Conservation (phyloP, 306 rosid genomes). For the Lotus japonicus region DNA sequence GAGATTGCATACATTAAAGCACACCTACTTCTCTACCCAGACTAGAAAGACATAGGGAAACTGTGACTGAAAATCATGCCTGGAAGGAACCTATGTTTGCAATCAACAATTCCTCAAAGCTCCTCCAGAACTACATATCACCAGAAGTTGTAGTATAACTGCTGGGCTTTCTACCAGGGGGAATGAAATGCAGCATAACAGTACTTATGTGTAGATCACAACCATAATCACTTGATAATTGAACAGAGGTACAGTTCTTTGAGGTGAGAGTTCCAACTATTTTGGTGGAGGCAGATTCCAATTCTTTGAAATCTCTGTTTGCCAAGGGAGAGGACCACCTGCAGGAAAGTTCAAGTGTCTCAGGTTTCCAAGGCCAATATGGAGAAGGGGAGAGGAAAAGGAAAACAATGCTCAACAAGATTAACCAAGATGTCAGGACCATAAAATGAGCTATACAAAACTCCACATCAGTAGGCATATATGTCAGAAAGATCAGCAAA, state of each 20-base stretch:
- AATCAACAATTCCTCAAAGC: background rate
- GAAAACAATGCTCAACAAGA: background rate
- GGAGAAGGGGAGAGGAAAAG: background rate
- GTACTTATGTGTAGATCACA: slow-evolving; percentile 6
- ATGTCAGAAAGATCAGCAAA: background rate
- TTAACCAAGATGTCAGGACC: slow-evolving; percentile 7
- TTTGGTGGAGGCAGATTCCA: slow-evolving; percentile 41
- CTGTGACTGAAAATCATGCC: background rate
- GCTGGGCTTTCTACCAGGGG: background rate
- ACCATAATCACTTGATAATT: slow-evolving; percentile 16
- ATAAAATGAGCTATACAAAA: background rate
- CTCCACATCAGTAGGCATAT: background rate
- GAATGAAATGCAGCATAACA: background rate
- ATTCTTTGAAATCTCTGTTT: slow-evolving; percentile 35
- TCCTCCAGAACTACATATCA: slow-evolving; percentile 11
- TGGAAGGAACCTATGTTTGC: background rate
- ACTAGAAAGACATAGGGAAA: background rate
- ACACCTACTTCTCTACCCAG: background rate
- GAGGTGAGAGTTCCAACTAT: slow-evolving; percentile 22
- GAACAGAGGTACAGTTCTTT: background rate
- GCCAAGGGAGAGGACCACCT: slow-evolving; percentile 58
- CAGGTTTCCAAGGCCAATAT: background rate
- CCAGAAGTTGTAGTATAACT: background rate
- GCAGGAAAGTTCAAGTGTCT: slow-evolving; percentile 11
- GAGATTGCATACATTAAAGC: background rate